phyloP scores from a whole-genome alignment of 129 eudicot species.

The Scalesia atractyloides region DNA sequence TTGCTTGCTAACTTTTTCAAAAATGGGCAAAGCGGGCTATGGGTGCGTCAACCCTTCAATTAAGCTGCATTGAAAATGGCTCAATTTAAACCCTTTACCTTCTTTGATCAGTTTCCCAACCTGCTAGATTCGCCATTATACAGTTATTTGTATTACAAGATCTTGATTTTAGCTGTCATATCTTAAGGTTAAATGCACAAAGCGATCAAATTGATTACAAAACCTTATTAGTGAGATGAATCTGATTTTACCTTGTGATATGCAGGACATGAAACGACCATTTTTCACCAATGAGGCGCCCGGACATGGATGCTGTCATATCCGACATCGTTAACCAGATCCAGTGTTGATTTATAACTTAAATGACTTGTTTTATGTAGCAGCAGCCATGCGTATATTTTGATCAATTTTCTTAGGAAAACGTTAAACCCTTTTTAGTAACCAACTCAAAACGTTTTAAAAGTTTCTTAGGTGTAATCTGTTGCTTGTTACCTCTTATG shows the following conservation, averaged over 20 bases:
- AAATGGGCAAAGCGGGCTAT: no score
- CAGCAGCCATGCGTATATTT: not conserved
- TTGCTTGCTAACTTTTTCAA: no score
- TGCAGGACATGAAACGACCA: constrained; percentile 76
- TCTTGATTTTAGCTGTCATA: not conserved
- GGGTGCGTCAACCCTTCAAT: no score
- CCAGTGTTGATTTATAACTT: constrained; percentile 35
- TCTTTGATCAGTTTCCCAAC: not conserved
- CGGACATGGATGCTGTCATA: constrained; percentile 76
- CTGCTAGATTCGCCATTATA: not conserved
- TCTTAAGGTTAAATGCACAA: not conserved
- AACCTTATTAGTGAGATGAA: not conserved
- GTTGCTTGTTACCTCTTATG: not conserved
- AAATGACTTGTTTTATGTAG: constrained; percentile 6
- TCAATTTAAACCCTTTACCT: no score
- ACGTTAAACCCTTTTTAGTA: constrained; percentile 27
- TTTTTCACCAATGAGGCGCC: constrained; percentile 74
- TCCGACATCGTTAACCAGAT: constrained; percentile 67
- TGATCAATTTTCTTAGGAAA: constrained; percentile 26
- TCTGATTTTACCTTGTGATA: constrained; percentile 4
- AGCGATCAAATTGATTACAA: not conserved
- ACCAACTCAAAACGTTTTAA: constrained; percentile 11
- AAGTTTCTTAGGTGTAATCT: constrained; percentile 17
- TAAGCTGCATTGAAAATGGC: not conserved
- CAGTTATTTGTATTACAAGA: not conserved